Evolutionary conservation across 805 yeast species (phyloP).

Genomic region (Metschnikowia gruessii): DNA sequence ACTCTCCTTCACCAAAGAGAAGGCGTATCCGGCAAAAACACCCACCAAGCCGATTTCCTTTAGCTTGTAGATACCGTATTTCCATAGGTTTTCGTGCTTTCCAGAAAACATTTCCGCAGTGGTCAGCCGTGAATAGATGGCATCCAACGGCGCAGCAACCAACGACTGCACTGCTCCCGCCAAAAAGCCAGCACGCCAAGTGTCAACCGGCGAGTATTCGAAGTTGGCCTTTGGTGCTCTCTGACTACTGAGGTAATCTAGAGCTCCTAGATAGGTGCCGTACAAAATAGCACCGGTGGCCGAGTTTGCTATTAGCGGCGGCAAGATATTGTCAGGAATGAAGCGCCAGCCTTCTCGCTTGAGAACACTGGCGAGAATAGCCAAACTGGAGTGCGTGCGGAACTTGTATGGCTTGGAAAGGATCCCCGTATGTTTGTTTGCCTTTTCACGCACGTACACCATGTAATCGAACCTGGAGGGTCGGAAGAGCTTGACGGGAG

Average conservation of each 20-base stretch:
- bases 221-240: conserved; percentile 10
- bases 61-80: conserved; percentile 66
- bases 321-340: conserved; percentile 79
- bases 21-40: conserved; percentile 85
- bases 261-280: conserved; percentile 67
- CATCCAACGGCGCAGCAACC: conserved; percentile 92
- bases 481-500: conserved; percentile 80
- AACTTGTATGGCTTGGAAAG: conserved; percentile 49
- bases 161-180: conserved; percentile 89
- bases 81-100: conserved; percentile 69
- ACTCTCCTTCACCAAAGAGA: conserved; percentile 73
- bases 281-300: conserved; percentile 85
- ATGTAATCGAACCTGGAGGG: conserved; percentile 89
- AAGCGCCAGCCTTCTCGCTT: conserved; percentile 81
- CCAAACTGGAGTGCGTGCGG: conserved; percentile 75
- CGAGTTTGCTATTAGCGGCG: conserved; percentile 86
- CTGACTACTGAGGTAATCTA: conserved; percentile 33
- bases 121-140: conserved; percentile 77
- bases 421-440: conserved; percentile 44
- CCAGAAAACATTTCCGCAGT: conserved; percentile 72
- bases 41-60: conserved; percentile 75
- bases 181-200: conserved; percentile 74
- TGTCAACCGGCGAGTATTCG: conserved; percentile 41
- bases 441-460: conserved; percentile 58
- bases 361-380: conserved; percentile 67